Percentiles rank a stretch among this genome's conserved stretches.
These are phyloP conservation scores for Saccharomyces hybrid DNA, from an alignment of 1,139 yeast genomes.

Conservation along the genomic window DNA sequence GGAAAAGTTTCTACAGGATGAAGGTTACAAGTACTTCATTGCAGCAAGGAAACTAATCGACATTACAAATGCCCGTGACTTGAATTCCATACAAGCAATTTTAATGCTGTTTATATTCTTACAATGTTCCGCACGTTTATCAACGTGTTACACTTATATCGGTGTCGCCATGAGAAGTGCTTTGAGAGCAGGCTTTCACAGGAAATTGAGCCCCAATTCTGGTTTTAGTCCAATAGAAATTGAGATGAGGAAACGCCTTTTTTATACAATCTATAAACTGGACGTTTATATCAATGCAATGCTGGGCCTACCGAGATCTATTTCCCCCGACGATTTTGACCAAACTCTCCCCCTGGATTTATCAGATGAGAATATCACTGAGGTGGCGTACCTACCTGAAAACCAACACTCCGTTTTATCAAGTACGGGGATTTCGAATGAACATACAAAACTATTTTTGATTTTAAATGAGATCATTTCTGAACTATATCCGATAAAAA, in stretches of 20 bases:
- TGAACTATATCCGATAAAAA: slow-evolving; percentile 49
- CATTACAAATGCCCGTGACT: slow-evolving; percentile 57
- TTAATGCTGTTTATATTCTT: slow-evolving; percentile 61
- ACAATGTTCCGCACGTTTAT: slow-evolving; percentile 83
- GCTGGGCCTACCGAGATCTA: slow-evolving; percentile 76
- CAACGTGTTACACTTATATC: slow-evolving; percentile 85
- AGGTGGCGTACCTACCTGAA: slow-evolving; percentile 37
- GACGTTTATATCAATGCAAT: slow-evolving; percentile 86
- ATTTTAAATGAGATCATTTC: slow-evolving; percentile 51
- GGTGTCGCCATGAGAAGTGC: slow-evolving; percentile 91
- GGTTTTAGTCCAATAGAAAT: slow-evolving; percentile 70
- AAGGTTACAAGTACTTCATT: slow-evolving; percentile 78
- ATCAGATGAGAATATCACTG: slow-evolving; percentile 82
- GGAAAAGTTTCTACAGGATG: slow-evolving; percentile 53
- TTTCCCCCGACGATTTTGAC: slow-evolving; percentile 72
- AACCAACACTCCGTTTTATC: slow-evolving; percentile 45
- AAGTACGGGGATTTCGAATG: slow-evolving; percentile 76
- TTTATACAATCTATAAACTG: slow-evolving; percentile 87
- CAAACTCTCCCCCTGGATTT: slow-evolving; percentile 80
- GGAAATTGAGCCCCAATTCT: slow-evolving; percentile 46
- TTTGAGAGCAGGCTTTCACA: slow-evolving; percentile 77
- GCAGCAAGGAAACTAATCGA: slow-evolving; percentile 83
- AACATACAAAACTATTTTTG: slow-evolving; percentile 67
- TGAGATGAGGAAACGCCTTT: slow-evolving; percentile 77
- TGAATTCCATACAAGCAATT: slow-evolving; percentile 68